Base-by-base conservation (phyloP, 2,329 filamentous ascomycete genomes). In the Huntiella decipiens region DNA sequence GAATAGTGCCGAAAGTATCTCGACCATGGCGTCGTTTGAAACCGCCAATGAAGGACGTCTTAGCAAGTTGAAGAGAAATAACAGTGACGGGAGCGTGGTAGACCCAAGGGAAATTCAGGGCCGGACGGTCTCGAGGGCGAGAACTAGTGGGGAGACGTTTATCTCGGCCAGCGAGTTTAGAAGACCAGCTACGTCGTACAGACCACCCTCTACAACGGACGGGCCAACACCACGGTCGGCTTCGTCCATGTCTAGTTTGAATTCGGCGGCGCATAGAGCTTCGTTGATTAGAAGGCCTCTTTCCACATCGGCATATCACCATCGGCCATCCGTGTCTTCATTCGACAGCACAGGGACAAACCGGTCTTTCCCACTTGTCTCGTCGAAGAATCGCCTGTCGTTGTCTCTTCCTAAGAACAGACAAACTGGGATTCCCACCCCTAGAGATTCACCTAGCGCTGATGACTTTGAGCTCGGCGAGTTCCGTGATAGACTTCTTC, bases 331-430 rank as follows among this genome's bases (percentile, higher is more conserved):
- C 0, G 57, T 70, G 16, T 70, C 72, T 3, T 74, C 72, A 0
- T 64, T 74, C 48, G 69, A 70, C 39, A 78, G 73, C 0, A 66
- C 63, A 0, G 71, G 71, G 12, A 77, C 74, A 1, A 71, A 67
- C 43, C 64, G 75, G 52, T 78, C 72, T 55, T 79, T 79, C 51
- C 74, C 74, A 1, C 62, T 79, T 4, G 66, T 77, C 37, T 48
- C 41, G 38, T 16, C 15, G 13, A 72, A 65, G 53, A 54, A 65
- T 12, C 68, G 64, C 51, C 56, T 62, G 6, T 65, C 61, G 43
- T 40, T 46, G 5, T 44, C 35, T n/a, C 28, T 40, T 28, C 47
- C 47, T 38, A 37, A 35, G 8, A 35, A 35, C 12, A 16, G 35
- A 13, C 46, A 28, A 12, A 64, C 61, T 31, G 68, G 66, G 4